These are phyloP conservation scores for Jamesozyma rosinii DNA, from an alignment of 805 yeast species.

Conservation along the genomic window DNA sequence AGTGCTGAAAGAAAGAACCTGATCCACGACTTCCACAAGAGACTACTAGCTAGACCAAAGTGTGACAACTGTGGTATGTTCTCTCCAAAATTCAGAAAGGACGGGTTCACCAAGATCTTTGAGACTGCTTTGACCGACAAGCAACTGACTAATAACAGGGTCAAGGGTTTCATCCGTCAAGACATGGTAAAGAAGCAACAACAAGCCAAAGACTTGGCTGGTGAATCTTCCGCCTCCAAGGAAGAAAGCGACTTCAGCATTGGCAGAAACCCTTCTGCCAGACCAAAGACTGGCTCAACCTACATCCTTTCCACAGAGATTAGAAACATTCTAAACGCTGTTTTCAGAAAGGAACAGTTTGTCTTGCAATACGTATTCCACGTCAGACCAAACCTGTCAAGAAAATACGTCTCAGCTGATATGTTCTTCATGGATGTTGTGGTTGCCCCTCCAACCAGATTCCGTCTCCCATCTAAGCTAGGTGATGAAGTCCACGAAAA, in stretches of 20 bases:
- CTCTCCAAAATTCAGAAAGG: slow-evolving; percentile 90
- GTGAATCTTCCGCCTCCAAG: slow-evolving; percentile 17
- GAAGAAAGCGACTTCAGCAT: slow-evolving; percentile 25
- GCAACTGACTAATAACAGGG: slow-evolving; percentile 71
- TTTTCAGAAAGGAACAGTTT: slow-evolving; percentile 65
- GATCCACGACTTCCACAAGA: slow-evolving; percentile 66
- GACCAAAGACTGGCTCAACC: slow-evolving; percentile 64
- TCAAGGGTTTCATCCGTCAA: slow-evolving; percentile 67
- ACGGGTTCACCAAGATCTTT: slow-evolving; percentile 86
- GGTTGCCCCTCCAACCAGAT: slow-evolving; percentile 93
- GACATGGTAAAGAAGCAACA: slow-evolving; percentile 48
- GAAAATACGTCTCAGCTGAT: slow-evolving; percentile 50
- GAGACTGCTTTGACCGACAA: slow-evolving; percentile 79
- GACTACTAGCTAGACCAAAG: slow-evolving; percentile 64
- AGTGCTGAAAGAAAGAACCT: slow-evolving; percentile 74
- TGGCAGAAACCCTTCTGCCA: slow-evolving; percentile 40
- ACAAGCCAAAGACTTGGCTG: slow-evolving; percentile 24
- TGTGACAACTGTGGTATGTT: slow-evolving; percentile 96
- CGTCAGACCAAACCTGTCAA: slow-evolving; percentile 54
- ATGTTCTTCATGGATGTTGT: slow-evolving; percentile 82
- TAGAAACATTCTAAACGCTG: slow-evolving; percentile 62
- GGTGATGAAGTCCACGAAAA: slow-evolving; percentile 97
- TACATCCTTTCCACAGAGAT: slow-evolving; percentile 85
- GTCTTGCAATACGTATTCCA: slow-evolving; percentile 70
- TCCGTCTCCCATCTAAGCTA: slow-evolving; percentile 89